phyloP scores from a whole-genome alignment of 2,329 filamentous ascomycete species.

The Cucurbitaria berberidis region DNA sequence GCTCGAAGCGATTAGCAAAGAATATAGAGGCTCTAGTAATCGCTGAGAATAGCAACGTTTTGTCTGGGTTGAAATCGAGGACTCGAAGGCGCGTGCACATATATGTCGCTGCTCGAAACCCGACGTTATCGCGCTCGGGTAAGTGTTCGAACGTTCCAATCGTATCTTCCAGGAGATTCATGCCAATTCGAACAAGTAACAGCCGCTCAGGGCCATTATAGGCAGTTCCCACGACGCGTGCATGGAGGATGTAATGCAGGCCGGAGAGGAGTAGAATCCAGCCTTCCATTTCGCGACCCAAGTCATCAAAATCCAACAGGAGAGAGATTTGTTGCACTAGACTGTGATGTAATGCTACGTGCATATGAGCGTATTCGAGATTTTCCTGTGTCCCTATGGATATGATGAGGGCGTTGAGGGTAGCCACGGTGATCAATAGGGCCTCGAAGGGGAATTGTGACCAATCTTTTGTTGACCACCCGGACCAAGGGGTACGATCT shows the following conservation, averaged over 20 bases:
- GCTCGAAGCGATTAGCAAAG: too few relatives aligned
- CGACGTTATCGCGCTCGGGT: background rate
- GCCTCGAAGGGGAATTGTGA: background rate
- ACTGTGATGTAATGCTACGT: too few relatives aligned
- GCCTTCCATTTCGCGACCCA: background rate
- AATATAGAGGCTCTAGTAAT: too few relatives aligned
- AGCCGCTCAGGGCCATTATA: background rate
- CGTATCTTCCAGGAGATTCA: background rate
- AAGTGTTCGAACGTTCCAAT: background rate
- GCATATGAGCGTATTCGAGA: too few relatives aligned
- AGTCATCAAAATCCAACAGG: background rate
- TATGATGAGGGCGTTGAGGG: background rate
- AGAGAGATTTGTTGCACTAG: background rate
- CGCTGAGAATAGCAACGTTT: background rate
- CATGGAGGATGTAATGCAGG: background rate
- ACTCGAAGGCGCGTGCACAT: background rate
- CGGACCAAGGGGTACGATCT: background rate
- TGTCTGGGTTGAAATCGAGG: background rate
- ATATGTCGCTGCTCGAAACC: background rate
- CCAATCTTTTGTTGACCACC: background rate
- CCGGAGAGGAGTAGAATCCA: background rate
- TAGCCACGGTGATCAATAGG: background rate
- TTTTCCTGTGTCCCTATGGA: background rate
- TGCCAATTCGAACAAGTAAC: background rate
- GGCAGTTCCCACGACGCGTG: background rate